These are phyloP conservation scores for Beauveria sp. DNA, from an alignment of 2,329 filamentous ascomycete species.

Conservation along the genomic window DNA sequence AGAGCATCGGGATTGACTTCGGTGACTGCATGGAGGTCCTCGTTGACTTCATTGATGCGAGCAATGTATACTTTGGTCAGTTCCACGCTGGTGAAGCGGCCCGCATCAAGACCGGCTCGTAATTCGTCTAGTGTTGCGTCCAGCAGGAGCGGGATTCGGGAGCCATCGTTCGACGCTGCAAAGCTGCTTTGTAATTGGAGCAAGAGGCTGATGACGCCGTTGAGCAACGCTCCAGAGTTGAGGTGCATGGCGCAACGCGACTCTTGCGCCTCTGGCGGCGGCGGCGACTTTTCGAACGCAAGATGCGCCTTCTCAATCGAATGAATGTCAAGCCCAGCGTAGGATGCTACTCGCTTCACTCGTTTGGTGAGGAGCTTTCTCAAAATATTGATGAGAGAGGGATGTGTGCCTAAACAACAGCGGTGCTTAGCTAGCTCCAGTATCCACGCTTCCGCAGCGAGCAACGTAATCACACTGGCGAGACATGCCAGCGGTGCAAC, in stretches of 20 bases:
- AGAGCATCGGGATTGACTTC: conserved; percentile 33
- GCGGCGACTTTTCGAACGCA: background rate
- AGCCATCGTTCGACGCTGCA: background rate
- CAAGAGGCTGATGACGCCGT: background rate
- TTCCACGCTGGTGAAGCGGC: conserved; percentile 28
- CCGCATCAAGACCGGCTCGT: conserved; percentile 13
- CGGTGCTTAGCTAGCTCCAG: no score
- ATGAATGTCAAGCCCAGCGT: background rate
- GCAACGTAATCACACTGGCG: no score
- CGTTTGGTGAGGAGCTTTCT: background rate
- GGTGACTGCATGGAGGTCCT: conserved; percentile 21
- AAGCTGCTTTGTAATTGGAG: background rate
- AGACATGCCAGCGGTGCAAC: no score
- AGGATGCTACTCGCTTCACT: background rate
- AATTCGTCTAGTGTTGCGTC: conserved; percentile 18
- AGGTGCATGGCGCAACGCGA: background rate
- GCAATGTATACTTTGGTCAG: conserved; percentile 24
- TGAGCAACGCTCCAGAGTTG: background rate
- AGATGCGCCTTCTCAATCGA: no score
- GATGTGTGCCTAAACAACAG: background rate
- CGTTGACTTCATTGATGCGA: conserved; percentile 21
- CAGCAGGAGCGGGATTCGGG: conserved; percentile 11
- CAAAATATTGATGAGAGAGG: background rate
- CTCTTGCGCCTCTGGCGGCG: background rate
- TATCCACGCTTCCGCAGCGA: no score